Percentiles rank a stretch among this genome's conserved stretches.
Conservation (phyloP, 768 basidiomycete species). For the Phanerodontia chrysosporium region DNA sequence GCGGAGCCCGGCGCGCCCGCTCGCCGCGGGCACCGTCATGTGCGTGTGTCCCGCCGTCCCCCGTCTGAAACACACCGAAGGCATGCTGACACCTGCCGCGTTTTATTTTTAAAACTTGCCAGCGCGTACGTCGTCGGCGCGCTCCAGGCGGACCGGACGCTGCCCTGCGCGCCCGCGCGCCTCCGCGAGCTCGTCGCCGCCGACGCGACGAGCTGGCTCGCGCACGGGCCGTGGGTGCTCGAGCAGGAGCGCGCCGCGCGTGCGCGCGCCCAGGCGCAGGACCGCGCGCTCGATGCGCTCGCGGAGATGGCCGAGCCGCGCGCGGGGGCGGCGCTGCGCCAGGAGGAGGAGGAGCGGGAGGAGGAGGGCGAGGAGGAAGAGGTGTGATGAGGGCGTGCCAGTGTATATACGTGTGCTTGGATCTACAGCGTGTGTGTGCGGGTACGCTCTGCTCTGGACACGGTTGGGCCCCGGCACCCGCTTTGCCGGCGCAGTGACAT, state of each 20-base stretch:
- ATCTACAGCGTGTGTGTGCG: no score
- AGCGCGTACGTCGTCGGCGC: conserved; percentile 43
- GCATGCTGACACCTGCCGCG: no score
- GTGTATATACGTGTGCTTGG: no score
- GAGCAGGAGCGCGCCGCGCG: not conserved
- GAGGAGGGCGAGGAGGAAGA: not conserved
- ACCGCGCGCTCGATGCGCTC: no score
- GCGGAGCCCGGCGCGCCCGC: conserved; percentile 33
- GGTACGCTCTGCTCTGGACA: no score
- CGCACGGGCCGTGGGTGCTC: not conserved
- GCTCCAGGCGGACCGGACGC: conserved; percentile 33
- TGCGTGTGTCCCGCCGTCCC: conserved; percentile 20
- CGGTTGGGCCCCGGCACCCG: no score
- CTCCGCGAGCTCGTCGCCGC: conserved; percentile 30
- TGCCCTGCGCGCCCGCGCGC: conserved; percentile 32
- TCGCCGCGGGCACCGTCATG: conserved; percentile 46
- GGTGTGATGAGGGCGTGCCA: not conserved
- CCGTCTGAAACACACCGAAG: no score
- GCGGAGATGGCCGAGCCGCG: no score
- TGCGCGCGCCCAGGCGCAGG: not conserved
- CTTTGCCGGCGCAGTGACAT: not conserved
- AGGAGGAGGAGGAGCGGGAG: no score
- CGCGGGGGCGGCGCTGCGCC: no score
- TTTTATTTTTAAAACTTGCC: no score
- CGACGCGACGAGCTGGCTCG: not conserved